Conservation (phyloP, 495 filamentous ascomycete species). For the Aspergillus sclerotiicarbonarius region DNA sequence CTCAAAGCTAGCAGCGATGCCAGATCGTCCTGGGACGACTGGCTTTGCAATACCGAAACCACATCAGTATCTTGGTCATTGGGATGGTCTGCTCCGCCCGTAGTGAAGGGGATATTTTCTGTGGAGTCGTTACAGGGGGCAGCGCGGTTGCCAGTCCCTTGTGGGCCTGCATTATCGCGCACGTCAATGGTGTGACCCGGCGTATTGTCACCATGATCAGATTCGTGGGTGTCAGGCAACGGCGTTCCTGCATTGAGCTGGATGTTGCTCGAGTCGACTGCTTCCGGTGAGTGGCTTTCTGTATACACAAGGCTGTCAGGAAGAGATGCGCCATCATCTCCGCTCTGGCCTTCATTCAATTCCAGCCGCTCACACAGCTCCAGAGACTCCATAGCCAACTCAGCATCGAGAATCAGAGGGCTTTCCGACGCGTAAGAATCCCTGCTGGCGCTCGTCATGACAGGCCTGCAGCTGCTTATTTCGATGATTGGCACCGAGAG, state of each 20-base stretch:
- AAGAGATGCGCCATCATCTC: background rate
- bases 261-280: background rate
- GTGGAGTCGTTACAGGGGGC: background rate
- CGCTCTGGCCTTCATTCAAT: background rate
- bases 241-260: background rate
- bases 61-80: constrained; percentile 8
- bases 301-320: background rate
- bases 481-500: background rate
- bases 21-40: constrained; percentile 29
- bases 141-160: background rate
- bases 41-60: constrained; percentile 19
- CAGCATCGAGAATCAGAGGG: background rate
- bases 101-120: background rate
- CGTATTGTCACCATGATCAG: background rate
- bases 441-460: background rate
- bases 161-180: background rate
- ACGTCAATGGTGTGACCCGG: background rate
- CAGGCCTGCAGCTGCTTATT: background rate
- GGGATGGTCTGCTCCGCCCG: background rate
- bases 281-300: background rate
- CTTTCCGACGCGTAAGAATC: background rate
- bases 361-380: constrained; percentile 1
- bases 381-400: constrained; percentile 2
- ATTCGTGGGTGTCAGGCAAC: background rate
- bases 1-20: constrained; percentile 21